Percentiles rank a stretch among this genome's conserved stretches.
Conservation (phyloP, 768 basidiomycete genomes). For the Cystoderma amianthinum region DNA sequence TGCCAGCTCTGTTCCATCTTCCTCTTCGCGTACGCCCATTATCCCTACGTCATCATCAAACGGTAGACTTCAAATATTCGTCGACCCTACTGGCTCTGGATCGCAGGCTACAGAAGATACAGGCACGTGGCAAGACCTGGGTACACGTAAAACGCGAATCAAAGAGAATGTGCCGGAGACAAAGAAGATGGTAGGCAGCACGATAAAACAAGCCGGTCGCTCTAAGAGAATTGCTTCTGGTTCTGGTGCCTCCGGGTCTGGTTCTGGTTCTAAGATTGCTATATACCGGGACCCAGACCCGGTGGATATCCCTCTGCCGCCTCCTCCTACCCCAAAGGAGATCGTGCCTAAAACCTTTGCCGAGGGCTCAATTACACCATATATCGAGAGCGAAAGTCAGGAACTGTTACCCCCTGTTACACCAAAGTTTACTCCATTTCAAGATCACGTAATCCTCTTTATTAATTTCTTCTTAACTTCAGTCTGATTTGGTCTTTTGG, state of each 20-base stretch:
- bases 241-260: conserved; percentile 25
- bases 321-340: conserved; percentile 17
- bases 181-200: conserved; percentile 62
- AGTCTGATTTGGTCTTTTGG: conserved; percentile 8
- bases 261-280: conserved; percentile 48
- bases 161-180: conserved; percentile 76
- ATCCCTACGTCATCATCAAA: conserved; percentile 33
- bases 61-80: conserved; percentile 58
- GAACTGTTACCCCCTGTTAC: conserved; percentile 13
- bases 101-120: conserved; percentile 36
- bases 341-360: conserved; percentile 21
- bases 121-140: conserved; percentile 61
- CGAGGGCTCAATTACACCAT: conserved; percentile 26
- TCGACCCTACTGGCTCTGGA: conserved; percentile 67
- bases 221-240: conserved; percentile 43
- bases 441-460: conserved; percentile 54
- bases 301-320: conserved; percentile 36
- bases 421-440: conserved; percentile 64
- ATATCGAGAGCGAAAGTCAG: conserved; percentile 34
- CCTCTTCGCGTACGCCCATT: conserved; percentile 10
- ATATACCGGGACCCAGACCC: conserved; percentile 60
- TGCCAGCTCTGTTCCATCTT: conserved; percentile 22
- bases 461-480: too few species aligned
- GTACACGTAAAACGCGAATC: conserved; percentile 69
- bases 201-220: conserved; percentile 54